Evolutionary conservation across 805 yeast genomes (phyloP).

Genomic region (Candida krabiensis): DNA sequence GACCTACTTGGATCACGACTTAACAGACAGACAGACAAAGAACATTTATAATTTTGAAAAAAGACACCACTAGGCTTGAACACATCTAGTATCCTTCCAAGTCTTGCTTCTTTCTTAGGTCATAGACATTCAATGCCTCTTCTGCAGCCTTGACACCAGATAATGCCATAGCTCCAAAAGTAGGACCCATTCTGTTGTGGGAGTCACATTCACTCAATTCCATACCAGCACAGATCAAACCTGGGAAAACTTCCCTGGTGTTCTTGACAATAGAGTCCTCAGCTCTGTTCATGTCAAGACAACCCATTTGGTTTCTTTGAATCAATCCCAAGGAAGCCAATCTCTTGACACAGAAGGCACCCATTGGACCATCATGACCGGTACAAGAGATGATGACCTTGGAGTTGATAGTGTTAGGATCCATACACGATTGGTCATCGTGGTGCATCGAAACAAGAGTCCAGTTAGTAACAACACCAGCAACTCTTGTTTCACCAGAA

Average conservation of each 20-base stretch:
- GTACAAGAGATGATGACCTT: constrained; percentile 67
- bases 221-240: constrained; percentile 71
- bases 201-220: constrained; percentile 78
- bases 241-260: constrained; percentile 65
- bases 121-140: constrained; percentile 32
- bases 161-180: constrained; percentile 79
- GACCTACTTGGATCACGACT: too few species aligned
- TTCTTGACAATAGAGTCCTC: constrained; percentile 74
- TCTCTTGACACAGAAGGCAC: constrained; percentile 77
- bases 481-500: constrained; percentile 60
- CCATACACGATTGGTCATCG: constrained; percentile 79
- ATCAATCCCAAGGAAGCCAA: constrained; percentile 48
- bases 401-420: constrained; percentile 73
- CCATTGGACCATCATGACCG: constrained; percentile 84
- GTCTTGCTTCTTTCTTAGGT: constrained; percentile 30
- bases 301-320: constrained; percentile 66
- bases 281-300: constrained; percentile 75
- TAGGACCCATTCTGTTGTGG: constrained; percentile 81
- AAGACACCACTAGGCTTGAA: background rate
- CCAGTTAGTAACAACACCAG: constrained; percentile 86
- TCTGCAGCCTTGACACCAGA: constrained; percentile 82
- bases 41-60: constrained; percentile 10
- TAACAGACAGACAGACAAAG: constrained; percentile 23
- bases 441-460: constrained; percentile 75
- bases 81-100: constrained; percentile 15